Evolutionary conservation across 2,329 filamentous ascomycete species (phyloP).

Genomic region (Grosmannia penicillata): DNA sequence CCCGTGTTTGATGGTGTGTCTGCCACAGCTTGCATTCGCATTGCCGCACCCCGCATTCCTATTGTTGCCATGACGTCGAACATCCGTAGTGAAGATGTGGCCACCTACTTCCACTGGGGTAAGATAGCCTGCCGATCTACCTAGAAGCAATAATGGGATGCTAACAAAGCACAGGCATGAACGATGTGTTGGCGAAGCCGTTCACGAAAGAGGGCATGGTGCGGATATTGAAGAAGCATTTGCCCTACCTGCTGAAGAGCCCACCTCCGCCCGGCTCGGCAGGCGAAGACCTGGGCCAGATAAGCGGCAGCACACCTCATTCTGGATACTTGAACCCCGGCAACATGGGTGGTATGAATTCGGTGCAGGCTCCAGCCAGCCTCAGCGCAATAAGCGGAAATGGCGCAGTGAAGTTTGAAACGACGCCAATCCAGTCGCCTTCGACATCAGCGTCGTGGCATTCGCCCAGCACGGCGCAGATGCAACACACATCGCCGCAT

Average conservation of each 20-base stretch:
- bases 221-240: slow-evolving; percentile 75
- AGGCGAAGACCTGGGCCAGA: slow-evolving; percentile 24
- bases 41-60: slow-evolving; percentile 67
- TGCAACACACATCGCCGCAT: slow-evolving; percentile 33
- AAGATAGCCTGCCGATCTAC: slow-evolving; percentile 21
- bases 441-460: slow-evolving; percentile 31
- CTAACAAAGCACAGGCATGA: slow-evolving; percentile 55
- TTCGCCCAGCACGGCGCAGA: slow-evolving; percentile 30
- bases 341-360: slow-evolving; percentile 18
- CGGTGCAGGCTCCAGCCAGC: slow-evolving; percentile 5
- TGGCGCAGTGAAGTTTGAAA: slow-evolving; percentile 33
- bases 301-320: slow-evolving; percentile 3
- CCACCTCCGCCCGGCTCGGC: slow-evolving; percentile 21
- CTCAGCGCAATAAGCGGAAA: slow-evolving; percentile 14
- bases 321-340: slow-evolving; percentile 13
- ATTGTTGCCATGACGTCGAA: slow-evolving; percentile 99
- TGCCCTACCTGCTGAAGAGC: slow-evolving; percentile 68
- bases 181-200: slow-evolving; percentile 90
- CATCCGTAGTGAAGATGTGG: slow-evolving; percentile 89
- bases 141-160: background rate
- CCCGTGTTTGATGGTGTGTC: slow-evolving; percentile 89
- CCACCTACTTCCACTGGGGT: slow-evolving; percentile 96
- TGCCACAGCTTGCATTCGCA: slow-evolving; percentile 81
- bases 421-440: slow-evolving; percentile 40
- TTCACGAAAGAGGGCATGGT: slow-evolving; percentile 83